phyloP scores from a whole-genome alignment of 1,139 yeast species.

The Diutina catenulata region DNA sequence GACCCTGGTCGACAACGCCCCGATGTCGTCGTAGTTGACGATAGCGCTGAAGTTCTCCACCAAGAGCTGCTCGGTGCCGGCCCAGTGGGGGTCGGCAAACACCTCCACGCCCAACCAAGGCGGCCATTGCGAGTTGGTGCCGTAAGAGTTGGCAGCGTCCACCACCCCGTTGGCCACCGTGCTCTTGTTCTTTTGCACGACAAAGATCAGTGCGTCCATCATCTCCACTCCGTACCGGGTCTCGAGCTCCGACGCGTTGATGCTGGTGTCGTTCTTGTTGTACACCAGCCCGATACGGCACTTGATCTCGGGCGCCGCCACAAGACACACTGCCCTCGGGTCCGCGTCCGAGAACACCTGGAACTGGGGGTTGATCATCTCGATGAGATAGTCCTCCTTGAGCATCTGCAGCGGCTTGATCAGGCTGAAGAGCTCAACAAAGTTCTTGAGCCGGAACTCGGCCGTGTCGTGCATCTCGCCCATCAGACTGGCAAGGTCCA shows the following conservation, averaged over 20 bases:
- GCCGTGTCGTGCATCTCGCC: background rate
- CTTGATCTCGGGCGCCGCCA: slow-evolving; percentile 34
- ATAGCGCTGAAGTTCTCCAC: slow-evolving; percentile 28
- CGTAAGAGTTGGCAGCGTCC: slow-evolving; percentile 20
- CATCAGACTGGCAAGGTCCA: background rate
- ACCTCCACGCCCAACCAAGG: slow-evolving; percentile 38
- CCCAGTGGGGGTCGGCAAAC: slow-evolving; percentile 25
- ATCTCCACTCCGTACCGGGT: slow-evolving; percentile 27
- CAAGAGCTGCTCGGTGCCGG: slow-evolving; percentile 24
- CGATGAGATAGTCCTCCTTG: slow-evolving; percentile 1
- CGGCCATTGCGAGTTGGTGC: slow-evolving; percentile 26
- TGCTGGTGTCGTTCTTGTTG: slow-evolving; percentile 15
- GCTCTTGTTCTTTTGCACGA: slow-evolving; percentile 17
- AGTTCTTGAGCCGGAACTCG: background rate
- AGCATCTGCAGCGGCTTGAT: slow-evolving; percentile 6
- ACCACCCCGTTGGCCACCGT: slow-evolving; percentile 9
- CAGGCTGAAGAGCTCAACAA: background rate
- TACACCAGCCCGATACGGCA: slow-evolving; percentile 27
- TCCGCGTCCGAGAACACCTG: slow-evolving; percentile 62
- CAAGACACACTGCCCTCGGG: slow-evolving; percentile 38
- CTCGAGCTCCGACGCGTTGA: slow-evolving; percentile 20
- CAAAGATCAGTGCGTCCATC: slow-evolving; percentile 29
- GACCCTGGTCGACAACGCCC: slow-evolving; percentile 15
- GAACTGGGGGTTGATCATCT: slow-evolving; percentile 34
- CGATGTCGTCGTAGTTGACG: slow-evolving; percentile 22